Evolutionary conservation across 2,329 filamentous ascomycete species (phyloP).

Genomic region (Ilyonectria sp.): DNA sequence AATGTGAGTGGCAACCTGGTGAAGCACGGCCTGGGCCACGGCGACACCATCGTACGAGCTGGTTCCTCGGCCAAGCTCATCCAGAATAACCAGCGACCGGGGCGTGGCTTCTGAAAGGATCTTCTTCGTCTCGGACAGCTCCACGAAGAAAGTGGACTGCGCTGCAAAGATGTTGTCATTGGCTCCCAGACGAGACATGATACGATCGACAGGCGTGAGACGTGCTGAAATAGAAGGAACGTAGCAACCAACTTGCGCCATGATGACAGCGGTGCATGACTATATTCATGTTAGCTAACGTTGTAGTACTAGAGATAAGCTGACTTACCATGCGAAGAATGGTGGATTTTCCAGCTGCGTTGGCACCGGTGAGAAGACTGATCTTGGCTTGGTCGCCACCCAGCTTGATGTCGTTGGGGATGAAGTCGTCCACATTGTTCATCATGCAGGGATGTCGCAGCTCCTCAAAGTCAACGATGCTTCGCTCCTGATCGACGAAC

Average conservation of each 20-base stretch:
- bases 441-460: constrained; percentile 96
- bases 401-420: constrained; percentile 92
- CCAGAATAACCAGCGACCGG: constrained; percentile 94
- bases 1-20: constrained; percentile 93
- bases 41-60: constrained; percentile 97
- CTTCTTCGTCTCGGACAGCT: constrained; percentile 97
- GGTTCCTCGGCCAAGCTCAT: constrained; percentile 95
- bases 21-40: constrained; percentile 96
- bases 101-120: constrained; percentile 95
- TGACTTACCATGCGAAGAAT: constrained; percentile 88
- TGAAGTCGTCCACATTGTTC: constrained; percentile 91
- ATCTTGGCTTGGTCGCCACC: constrained; percentile 88
- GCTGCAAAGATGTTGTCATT: constrained; percentile 99
- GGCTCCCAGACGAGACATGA: constrained; percentile 97
- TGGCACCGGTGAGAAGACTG: constrained; percentile 93
- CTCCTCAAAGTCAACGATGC: constrained; percentile 91
- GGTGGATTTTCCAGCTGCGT: constrained; percentile 97
- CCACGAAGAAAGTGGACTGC: constrained; percentile 98
- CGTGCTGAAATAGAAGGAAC: constrained; percentile 87
- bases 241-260: constrained; percentile 96
- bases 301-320: neutral
- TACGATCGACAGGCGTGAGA: constrained; percentile 93
- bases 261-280: constrained; percentile 96
- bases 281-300: constrained; percentile 54
- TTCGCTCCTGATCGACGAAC: constrained; percentile 90